These are phyloP conservation scores for Candida schatavii DNA, from an alignment of 805 yeast genomes.

Conservation along the genomic window DNA sequence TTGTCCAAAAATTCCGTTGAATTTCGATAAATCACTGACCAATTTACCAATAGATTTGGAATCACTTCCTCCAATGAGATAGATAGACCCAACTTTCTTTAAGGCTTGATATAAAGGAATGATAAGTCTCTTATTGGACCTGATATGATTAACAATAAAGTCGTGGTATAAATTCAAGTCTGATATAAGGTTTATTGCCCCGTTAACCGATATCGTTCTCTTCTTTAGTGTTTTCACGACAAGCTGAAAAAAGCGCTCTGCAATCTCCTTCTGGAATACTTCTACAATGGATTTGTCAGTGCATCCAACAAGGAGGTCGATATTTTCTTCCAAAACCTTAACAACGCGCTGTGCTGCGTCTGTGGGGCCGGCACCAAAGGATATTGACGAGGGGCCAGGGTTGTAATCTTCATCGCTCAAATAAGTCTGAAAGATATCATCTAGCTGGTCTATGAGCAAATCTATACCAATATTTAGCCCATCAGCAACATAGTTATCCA, in stretches of 20 bases:
- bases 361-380: conserved; percentile 40
- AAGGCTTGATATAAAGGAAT: conserved; percentile 75
- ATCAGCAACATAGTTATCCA: conserved; percentile 88
- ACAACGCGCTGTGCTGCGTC: conserved; percentile 65
- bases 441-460: conserved; percentile 79
- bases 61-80: conserved; percentile 65
- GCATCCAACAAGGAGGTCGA: conserved; percentile 69
- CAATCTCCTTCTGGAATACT: conserved; percentile 91
- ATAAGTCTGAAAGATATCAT: conserved; percentile 51
- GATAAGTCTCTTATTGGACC: conserved; percentile 62
- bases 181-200: conserved; percentile 78
- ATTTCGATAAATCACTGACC: conserved; percentile 78
- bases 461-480: conserved; percentile 93
- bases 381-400: conserved; percentile 32
- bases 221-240: conserved; percentile 77
- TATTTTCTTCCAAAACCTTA: conserved; percentile 63
- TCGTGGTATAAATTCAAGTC: conserved; percentile 79
- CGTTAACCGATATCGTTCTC: conserved; percentile 66
- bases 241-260: conserved; percentile 75
- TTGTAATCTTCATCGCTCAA: conserved; percentile 64
- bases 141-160: conserved; percentile 51
- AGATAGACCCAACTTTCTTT: conserved; percentile 82
- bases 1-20: conserved; percentile 84
- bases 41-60: conserved; percentile 82
- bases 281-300: conserved; percentile 87